Conservation (phyloP, 2,329 filamentous ascomycete genomes). For the Elsinoe batatas region DNA sequence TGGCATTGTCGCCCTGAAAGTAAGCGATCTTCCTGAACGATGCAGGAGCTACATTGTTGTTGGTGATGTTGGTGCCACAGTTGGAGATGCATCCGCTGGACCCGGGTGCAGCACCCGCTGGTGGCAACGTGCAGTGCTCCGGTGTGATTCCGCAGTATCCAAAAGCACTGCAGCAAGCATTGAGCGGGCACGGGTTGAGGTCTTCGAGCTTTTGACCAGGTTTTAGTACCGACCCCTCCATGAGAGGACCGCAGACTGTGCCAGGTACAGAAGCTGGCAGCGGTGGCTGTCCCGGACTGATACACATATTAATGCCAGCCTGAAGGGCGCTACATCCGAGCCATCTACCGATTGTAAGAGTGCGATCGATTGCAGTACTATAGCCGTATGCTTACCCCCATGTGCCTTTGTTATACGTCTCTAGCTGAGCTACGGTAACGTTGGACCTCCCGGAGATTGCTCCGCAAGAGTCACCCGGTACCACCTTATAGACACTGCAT, state of each 20-base stretch:
- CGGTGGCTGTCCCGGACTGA: slow-evolving; percentile 32
- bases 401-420: slow-evolving; percentile 28
- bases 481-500: slow-evolving; percentile 28
- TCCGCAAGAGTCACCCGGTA: slow-evolving; percentile 27
- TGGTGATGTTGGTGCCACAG: slow-evolving; percentile 31
- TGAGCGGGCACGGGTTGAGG: slow-evolving; percentile 27
- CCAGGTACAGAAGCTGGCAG: slow-evolving; percentile 30
- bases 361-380: neutral
- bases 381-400: slow-evolving; percentile 22
- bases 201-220: slow-evolving; percentile 28
- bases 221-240: slow-evolving; percentile 15
- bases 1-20: slow-evolving; percentile 26
- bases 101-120: slow-evolving; percentile 27
- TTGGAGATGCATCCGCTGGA: slow-evolving; percentile 33
- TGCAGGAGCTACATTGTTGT: slow-evolving; percentile 14
- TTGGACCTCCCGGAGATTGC: slow-evolving; percentile 21
- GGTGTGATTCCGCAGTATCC: slow-evolving; percentile 34
- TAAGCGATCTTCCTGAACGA: slow-evolving; percentile 23
- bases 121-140: slow-evolving; percentile 36
- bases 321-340: slow-evolving; percentile 29
- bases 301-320: slow-evolving; percentile 29
- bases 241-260: slow-evolving; percentile 38
- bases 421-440: slow-evolving; percentile 17
- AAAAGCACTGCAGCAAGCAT: slow-evolving; percentile 32
- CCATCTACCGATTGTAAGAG: slow-evolving; percentile 19